phyloP scores from a whole-genome alignment of 139 green algal genomes.

The Deuterostichococcus epilithicus region DNA sequence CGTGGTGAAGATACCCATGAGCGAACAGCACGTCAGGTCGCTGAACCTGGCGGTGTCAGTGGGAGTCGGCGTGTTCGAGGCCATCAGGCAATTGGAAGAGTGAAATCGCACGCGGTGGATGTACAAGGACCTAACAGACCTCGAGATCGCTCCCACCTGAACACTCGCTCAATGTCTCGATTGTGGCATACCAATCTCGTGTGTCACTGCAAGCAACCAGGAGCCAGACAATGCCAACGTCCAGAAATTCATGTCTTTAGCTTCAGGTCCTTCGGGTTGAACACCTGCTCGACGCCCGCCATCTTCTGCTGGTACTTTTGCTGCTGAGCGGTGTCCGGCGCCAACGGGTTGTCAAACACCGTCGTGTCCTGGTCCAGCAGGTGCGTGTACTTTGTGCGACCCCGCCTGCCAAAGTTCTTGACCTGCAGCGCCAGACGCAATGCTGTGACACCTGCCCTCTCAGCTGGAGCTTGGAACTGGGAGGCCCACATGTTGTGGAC shows the following conservation, averaged over 20 bases:
- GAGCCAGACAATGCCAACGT: too few relatives aligned
- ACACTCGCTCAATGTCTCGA: too few relatives aligned
- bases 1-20: constrained; percentile 84
- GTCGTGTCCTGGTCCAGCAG: constrained; percentile 86
- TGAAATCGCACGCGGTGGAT: background rate
- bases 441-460: too few relatives aligned
- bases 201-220: too few relatives aligned
- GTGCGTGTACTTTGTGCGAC: constrained; percentile 93
- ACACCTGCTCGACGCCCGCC: constrained; percentile 28
- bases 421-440: constrained; percentile 53
- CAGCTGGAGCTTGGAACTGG: too few relatives aligned
- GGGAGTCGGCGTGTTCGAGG: constrained; percentile 87
- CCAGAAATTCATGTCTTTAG: background rate
- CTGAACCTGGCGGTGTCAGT: constrained; percentile 81
- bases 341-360: constrained; percentile 22
- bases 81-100: constrained; percentile 75
- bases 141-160: too few relatives aligned
- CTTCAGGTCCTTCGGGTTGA: constrained; percentile 69
- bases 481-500: too few relatives aligned
- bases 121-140: too few relatives aligned
- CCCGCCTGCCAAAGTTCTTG: constrained; percentile 87
- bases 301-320: constrained; percentile 16
- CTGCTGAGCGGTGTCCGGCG: background rate
- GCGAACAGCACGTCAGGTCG: constrained; percentile 73
- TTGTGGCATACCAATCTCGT: background rate